Conservation (phyloP, 345 rosid species). For the Populus davidiana region DNA sequence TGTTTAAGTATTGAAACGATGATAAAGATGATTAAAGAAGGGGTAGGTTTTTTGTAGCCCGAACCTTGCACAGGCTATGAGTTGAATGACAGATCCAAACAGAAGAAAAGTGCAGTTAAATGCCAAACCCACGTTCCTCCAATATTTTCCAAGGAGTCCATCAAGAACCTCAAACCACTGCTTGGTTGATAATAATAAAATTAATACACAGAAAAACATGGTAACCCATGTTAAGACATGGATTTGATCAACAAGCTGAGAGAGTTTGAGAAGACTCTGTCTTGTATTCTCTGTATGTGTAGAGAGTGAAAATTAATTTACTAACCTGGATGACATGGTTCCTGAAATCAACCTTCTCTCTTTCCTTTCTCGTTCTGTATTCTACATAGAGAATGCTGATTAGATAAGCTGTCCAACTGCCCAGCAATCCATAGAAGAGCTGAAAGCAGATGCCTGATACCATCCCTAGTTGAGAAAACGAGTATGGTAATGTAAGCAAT, state of each 20-base stretch:
- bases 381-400: conserved; percentile 91
- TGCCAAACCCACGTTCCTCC: conserved; percentile 99
- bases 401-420: conserved; percentile 98
- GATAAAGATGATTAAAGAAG: conserved; percentile 13
- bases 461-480: conserved; percentile 98
- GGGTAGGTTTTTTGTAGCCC: neutral
- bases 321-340: conserved; percentile 95
- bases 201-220: neutral
- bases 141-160: conserved; percentile 91
- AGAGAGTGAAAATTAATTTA: too few relatives aligned
- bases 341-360: conserved; percentile 95
- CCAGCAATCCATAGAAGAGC: conserved; percentile 86
- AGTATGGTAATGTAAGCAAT: conserved; percentile 90
- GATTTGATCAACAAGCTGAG: neutral
- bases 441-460: conserved; percentile 88
- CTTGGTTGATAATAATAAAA: neutral
- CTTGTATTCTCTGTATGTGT: neutral
- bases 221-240: neutral
- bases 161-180: conserved; percentile 99
- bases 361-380: conserved; percentile 91
- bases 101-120: conserved; percentile 98
- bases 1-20: neutral
- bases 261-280: neutral
- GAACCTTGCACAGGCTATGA: conserved; percentile 98
- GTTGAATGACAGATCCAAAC: conserved; percentile 99